Evolutionary conservation across 352 stramenopile genomes (phyloP), one percentile per base, ranked within the genome.

Genomic region (Phytophthora tubulina): DNA sequence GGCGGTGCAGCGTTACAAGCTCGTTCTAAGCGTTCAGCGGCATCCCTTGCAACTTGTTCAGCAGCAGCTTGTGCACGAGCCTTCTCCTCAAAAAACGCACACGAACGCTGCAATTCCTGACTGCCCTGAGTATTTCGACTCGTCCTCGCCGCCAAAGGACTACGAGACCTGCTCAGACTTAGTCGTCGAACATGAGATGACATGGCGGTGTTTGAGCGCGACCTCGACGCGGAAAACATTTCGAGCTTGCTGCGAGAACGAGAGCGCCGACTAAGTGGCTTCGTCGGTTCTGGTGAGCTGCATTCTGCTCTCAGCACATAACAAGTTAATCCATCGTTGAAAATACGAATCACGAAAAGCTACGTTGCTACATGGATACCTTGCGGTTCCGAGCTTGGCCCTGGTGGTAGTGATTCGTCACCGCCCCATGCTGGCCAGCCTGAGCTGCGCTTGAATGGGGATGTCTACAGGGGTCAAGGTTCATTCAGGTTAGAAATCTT

Each of bases 21-120:
- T 30, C 86, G 83, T 35, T 79, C 68, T 0, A 94, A 60, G 2
- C 74, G 71, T 35, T 76, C 72, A 15, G 62, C 54, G 11, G 76
- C 72, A 17, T 88, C 55, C 15, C 49, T 50, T 58, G 52, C 55
- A 9, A 66, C 27, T 55, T 75, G 53, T 17, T 73, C 44, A 63
- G 69, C 75, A 46, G 93, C 78, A 32, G 75, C 70, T 42, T 85
- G 57, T 6, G 71, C 73, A 7, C 67, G 65, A 36, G 80, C 74
- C 51, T 94, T 94, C 35, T 84, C 80, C 60, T 91, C 80, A 56
- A 89, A 91, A 61, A 89, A 93, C 1, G 81, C 55, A 66, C 83
- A 74, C 0, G 81, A 88, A 0, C 70, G 73, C 39, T 72, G 69
- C 8, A 82, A 21, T 50, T 77, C 73, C 14, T 78, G 65, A 4